Percentiles rank a stretch among this genome's conserved stretches.
Conservation (phyloP, 768 basidiomycete species). For the Tulasnella sp. region DNA sequence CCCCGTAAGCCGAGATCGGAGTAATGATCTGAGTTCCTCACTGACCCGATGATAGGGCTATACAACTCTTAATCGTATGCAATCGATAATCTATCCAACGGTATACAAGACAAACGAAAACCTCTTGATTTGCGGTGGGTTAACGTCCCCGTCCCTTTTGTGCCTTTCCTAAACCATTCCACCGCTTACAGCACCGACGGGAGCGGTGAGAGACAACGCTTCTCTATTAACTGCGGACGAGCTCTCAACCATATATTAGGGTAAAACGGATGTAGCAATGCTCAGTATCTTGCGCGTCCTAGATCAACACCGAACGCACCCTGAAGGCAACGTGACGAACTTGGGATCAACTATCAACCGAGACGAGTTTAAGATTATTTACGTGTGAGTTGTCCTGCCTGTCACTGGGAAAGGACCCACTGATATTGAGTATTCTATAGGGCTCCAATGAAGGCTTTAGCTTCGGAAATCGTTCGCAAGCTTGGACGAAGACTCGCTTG, state of each 20-base stretch:
- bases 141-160: background rate
- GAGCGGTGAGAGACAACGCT: slow-evolving; percentile 65
- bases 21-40: background rate
- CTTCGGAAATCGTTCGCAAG: slow-evolving; percentile 92
- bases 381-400: slow-evolving; percentile 58
- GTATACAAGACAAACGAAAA: slow-evolving; percentile 97
- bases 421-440: slow-evolving; percentile 39
- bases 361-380: slow-evolving; percentile 90
- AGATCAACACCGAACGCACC: slow-evolving; percentile 55
- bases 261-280: slow-evolving; percentile 99
- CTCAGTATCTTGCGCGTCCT: slow-evolving; percentile 86
- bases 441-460: slow-evolving; percentile 98
- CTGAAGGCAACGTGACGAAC: slow-evolving; percentile 34
- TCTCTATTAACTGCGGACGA: background rate
- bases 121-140: slow-evolving; percentile 82
- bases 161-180: background rate
- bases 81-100: slow-evolving; percentile 89
- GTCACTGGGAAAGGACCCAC: background rate
- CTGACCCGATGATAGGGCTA: slow-evolving; percentile 59
- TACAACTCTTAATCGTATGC: slow-evolving; percentile 81
- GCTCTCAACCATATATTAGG: slow-evolving; percentile 45
- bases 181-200: slow-evolving; percentile 76
- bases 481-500: slow-evolving; percentile 84
- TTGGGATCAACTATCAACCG: slow-evolving; percentile 54
- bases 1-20: slow-evolving; percentile 50